Percentiles rank a stretch among this genome's conserved stretches.
phyloP scores from a whole-genome alignment of 1,139 yeast species.

The Pichia sp. region DNA sequence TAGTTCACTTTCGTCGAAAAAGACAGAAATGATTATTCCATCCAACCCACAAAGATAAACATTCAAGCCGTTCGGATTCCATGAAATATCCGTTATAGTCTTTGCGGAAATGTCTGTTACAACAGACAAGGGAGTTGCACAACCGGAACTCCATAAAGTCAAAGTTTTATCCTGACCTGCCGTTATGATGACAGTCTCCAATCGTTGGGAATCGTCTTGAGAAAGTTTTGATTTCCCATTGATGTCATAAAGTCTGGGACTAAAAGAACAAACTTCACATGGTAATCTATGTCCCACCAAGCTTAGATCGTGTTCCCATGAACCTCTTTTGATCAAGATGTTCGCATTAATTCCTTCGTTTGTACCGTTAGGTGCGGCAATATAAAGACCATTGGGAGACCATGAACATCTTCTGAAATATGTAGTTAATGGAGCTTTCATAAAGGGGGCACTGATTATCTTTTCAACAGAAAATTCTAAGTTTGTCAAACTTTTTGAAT shows the following conservation, averaged over 20 bases:
- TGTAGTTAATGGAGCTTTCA: constrained; percentile 83
- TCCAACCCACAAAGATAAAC: constrained; percentile 75
- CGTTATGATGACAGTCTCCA: constrained; percentile 53
- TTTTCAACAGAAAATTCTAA: constrained; percentile 83
- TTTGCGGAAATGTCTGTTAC: constrained; percentile 54
- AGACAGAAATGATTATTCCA: constrained; percentile 68
- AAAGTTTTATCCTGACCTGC: constrained; percentile 73
- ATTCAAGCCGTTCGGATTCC: constrained; percentile 72
- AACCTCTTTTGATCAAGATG: constrained; percentile 81
- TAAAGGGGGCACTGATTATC: constrained; percentile 74
- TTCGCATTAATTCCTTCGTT: constrained; percentile 94
- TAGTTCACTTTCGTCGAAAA: constrained; percentile 62
- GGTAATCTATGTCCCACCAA: constrained; percentile 96
- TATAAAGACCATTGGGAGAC: constrained; percentile 97
- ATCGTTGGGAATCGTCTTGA: constrained; percentile 12
- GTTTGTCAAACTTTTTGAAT: constrained; percentile 44
- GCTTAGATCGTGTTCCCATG: constrained; percentile 84
- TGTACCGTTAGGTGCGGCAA: constrained; percentile 94
- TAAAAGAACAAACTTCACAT: constrained; percentile 86
- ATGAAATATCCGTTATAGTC: constrained; percentile 64
- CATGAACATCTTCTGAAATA: constrained; percentile 89
- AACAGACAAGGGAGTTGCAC: constrained; percentile 53
- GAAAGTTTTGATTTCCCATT: background rate
- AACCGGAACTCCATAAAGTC: constrained; percentile 62
- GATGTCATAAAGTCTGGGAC: constrained; percentile 56